Percentiles rank a stretch among this genome's conserved stretches.
phyloP scores from a whole-genome alignment of 2,329 filamentous ascomycete genomes.

The Aspergillus novofumigatus region DNA sequence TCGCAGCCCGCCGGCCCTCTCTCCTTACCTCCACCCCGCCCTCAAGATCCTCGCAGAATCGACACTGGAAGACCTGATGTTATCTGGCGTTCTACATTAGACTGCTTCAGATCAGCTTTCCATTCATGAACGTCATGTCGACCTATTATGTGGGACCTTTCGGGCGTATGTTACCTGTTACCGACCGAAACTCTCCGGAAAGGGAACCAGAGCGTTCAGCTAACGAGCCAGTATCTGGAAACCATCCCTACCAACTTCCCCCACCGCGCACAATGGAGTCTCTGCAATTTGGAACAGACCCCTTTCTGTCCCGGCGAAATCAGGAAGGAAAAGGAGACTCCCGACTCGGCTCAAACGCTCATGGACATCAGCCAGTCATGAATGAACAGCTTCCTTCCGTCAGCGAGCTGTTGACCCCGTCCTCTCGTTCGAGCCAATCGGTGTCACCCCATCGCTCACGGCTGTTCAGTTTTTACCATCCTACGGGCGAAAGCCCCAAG shows the following conservation, averaged over 20 bases:
- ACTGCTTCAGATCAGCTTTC: slow-evolving; percentile 4
- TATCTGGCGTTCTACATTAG: slow-evolving; percentile 2
- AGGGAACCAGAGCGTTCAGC: slow-evolving; percentile 24
- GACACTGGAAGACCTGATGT: neutral
- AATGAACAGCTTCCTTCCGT: slow-evolving; percentile 38
- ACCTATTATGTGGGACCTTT: slow-evolving; percentile 37
- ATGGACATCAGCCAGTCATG: slow-evolving; percentile 10
- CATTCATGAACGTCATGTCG: slow-evolving; percentile 27
- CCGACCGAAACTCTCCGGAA: slow-evolving; percentile 22
- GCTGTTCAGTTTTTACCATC: slow-evolving; percentile 16
- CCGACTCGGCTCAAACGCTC: slow-evolving; percentile 13
- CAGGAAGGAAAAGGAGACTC: slow-evolving; percentile 21
- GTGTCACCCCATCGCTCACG: slow-evolving; percentile 26
- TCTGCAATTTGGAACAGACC: slow-evolving; percentile 34
- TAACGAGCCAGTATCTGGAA: slow-evolving; percentile 29
- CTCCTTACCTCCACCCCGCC: neutral
- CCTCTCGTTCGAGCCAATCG: slow-evolving; percentile 22
- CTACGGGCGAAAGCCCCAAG: slow-evolving; percentile 13
- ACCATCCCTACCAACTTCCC: slow-evolving; percentile 38
- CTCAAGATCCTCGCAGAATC: neutral
- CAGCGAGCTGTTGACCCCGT: slow-evolving; percentile 37
- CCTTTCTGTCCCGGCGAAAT: slow-evolving; percentile 24
- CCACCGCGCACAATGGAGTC: slow-evolving; percentile 32
- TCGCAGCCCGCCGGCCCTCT: neutral
- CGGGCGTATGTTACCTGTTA: slow-evolving; percentile 36